Evolutionary conservation across 495 filamentous ascomycete genomes (phyloP).

Genomic region (Penicillium angulare): DNA sequence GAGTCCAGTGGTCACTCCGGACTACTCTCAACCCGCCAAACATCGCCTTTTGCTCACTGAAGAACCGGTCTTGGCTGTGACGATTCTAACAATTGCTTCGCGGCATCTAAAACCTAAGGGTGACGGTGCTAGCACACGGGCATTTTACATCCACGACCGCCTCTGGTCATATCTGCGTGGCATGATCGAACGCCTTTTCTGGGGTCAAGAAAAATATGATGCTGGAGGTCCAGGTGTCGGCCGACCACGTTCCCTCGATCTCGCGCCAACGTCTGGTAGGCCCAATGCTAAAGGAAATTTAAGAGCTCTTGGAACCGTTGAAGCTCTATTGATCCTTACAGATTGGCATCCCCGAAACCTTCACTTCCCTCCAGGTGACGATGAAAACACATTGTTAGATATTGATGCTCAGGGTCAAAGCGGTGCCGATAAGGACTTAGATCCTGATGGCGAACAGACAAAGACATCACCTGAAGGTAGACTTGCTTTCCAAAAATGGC

Average conservation of each 20-base stretch:
- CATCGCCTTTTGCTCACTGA: conserved; percentile 78
- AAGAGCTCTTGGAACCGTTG: conserved; percentile 87
- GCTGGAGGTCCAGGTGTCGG: conserved; percentile 82
- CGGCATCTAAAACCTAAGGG: conserved; percentile 76
- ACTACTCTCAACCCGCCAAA: conserved; percentile 69
- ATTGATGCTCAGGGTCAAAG: conserved; percentile 45
- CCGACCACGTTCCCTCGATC: conserved; percentile 58
- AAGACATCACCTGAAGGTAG: conserved; percentile 52
- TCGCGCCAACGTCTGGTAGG: conserved; percentile 55
- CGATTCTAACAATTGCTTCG: conserved; percentile 85
- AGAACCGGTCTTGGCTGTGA: conserved; percentile 88
- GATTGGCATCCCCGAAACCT: conserved; percentile 96
- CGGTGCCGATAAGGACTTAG: conserved; percentile 32
- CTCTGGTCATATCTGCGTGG: conserved; percentile 93
- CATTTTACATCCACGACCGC: conserved; percentile 89
- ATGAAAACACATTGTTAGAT: conserved; percentile 60
- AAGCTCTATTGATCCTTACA: conserved; percentile 87
- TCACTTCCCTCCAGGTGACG: conserved; percentile 90
- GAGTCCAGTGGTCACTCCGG: conserved; percentile 86
- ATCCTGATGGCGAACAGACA: conserved; percentile 35
- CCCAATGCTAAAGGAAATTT: conserved; percentile 67
- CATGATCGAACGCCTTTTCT: conserved; percentile 92
- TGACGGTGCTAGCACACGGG: conserved; percentile 78
- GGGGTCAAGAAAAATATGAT: conserved; percentile 93
- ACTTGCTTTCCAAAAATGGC: conserved; percentile 84